These are phyloP conservation scores for Pseudocercospora fuligena DNA, from an alignment of 2,329 filamentous ascomycete species.

Conservation along the genomic window DNA sequence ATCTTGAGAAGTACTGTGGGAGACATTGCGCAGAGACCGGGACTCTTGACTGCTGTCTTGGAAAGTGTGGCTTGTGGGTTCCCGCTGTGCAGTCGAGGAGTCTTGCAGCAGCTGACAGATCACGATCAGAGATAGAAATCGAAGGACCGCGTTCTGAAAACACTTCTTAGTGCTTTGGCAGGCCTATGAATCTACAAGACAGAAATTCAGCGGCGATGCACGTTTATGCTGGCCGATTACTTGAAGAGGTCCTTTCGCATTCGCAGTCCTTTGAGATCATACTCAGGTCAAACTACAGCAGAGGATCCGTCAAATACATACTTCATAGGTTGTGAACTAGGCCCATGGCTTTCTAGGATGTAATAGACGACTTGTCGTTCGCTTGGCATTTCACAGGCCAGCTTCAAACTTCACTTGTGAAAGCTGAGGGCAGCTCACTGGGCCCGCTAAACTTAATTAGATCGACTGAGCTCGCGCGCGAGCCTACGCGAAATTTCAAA, in stretches of 20 bases:
- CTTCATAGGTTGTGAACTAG: neutral
- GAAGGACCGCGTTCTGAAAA: too few relatives aligned
- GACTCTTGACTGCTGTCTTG: slow-evolving; percentile 8
- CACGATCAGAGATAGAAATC: neutral
- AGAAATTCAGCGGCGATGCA: neutral
- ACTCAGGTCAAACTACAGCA: too few relatives aligned
- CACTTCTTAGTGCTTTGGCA: too few relatives aligned
- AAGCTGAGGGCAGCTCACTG: neutral
- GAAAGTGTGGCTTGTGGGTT: slow-evolving; percentile 1
- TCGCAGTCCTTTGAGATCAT: neutral
- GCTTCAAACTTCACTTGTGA: neutral
- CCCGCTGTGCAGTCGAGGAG: neutral
- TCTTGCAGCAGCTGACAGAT: neutral
- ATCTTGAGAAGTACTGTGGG: slow-evolving; percentile 5
- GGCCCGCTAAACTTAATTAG: neutral
- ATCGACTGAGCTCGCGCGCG: neutral
- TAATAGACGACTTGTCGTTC: neutral
- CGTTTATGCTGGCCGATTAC: neutral
- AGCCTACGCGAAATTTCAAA: neutral
- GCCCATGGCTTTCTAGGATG: neutral
- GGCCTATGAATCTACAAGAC: too few relatives aligned
- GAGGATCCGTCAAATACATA: too few relatives aligned
- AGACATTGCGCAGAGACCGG: slow-evolving; percentile 10
- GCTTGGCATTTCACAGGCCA: neutral
- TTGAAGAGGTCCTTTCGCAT: neutral